A percentile compares a stretch with the other conserved stretches of the same genome.
phyloP scores from a whole-genome alignment of 2,329 filamentous ascomycete species.

The Cytospora paraplurivora region DNA sequence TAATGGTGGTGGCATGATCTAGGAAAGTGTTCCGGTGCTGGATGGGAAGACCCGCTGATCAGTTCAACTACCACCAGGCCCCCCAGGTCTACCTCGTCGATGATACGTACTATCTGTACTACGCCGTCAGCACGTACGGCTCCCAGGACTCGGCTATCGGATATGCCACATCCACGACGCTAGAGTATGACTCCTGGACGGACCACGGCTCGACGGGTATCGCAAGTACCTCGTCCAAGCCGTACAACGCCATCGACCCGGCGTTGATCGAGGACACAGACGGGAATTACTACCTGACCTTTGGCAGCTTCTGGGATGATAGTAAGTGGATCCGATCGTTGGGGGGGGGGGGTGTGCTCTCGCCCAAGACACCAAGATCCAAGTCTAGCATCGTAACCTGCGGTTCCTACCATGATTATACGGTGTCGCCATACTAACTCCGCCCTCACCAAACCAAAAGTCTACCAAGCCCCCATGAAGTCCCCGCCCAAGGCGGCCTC shows the following conservation, averaged over 20 bases:
- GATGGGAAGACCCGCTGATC: neutral
- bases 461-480: conserved; percentile 56
- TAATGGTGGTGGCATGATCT: neutral
- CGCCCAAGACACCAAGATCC: no score
- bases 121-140: conserved; percentile 65
- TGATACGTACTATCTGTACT: conserved; percentile 66
- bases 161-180: conserved; percentile 41
- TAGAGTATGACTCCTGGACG: conserved; percentile 49
- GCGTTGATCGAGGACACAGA: conserved; percentile 46
- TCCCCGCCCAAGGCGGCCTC: conserved; percentile 37
- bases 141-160: conserved; percentile 65
- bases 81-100: conserved; percentile 64
- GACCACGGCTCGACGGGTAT: conserved; percentile 55
- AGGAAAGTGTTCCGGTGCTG: neutral
- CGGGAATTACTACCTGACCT: conserved; percentile 47
- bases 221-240: conserved; percentile 39
- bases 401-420: no score
- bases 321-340: conserved; percentile 23
- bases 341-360: no score
- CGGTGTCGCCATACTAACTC: no score
- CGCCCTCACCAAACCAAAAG: no score
- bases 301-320: conserved; percentile 65
- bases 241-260: conserved; percentile 58
- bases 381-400: no score
- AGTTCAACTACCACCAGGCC: conserved; percentile 46